Evolutionary conservation across 176 grass and related monocot species (phyloP).

Genomic region (Ananas comosus): DNA sequence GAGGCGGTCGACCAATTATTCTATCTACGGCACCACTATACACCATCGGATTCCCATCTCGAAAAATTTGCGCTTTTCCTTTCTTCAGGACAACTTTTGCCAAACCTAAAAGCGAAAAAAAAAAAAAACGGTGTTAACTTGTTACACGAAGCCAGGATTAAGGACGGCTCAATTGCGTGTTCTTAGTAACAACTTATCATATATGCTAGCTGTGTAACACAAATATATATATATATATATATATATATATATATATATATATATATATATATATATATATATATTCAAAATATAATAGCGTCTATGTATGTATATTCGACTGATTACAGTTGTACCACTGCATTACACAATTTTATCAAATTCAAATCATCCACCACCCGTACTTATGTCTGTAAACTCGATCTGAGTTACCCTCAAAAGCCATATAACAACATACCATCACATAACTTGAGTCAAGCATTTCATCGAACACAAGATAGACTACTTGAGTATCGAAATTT

Average conservation of each 20-base stretch:
- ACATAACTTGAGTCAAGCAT: constrained; percentile 13
- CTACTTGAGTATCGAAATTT: not conserved
- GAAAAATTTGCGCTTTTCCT: constrained; percentile 83
- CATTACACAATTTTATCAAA: too few species aligned
- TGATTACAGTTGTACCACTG: too few species aligned
- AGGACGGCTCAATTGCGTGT: not conserved
- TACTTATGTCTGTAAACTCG: too few species aligned
- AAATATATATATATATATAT: too few species aligned
- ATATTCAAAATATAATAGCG: not conserved
- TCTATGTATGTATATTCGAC: too few species aligned
- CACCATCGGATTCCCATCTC: constrained; percentile 87
- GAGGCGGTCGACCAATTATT: constrained; percentile 58
- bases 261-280: too few species aligned
- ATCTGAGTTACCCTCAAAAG: too few species aligned
- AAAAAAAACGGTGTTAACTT: constrained; percentile 6
- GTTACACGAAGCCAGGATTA: not conserved
- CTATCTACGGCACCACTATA: constrained; percentile 86
- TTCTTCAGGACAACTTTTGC: constrained; percentile 90
- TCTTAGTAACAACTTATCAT: not conserved
- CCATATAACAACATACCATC: not conserved
- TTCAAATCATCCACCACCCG: too few species aligned
- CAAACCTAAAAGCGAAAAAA: constrained; percentile 37
- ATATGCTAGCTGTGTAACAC: too few species aligned
- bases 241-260: too few species aligned
- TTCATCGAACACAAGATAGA: constrained; percentile 36